Base-by-base conservation (phyloP, 176 grass and related monocot species). In the Ensete ventricosum region DNA sequence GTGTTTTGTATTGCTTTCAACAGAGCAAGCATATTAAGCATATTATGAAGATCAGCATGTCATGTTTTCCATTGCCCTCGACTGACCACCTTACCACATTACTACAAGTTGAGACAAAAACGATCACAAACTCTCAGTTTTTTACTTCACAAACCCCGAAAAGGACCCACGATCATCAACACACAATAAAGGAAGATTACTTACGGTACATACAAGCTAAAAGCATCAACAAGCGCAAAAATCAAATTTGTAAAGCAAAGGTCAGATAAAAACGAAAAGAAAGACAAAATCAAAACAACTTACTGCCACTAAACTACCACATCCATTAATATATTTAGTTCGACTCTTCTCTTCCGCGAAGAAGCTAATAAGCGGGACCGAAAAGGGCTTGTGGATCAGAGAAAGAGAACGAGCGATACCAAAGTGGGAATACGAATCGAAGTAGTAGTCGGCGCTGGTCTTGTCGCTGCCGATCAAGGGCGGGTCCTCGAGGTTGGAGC, bases 371-470 rank as follows among this genome's bases (percentile, higher is more conserved):
- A 11, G 57, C 17, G 2, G 57, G 57, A 16, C 17, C 71, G 0
- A 48, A 65, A 66, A 73, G 67, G 11, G 43, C 11, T 23, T 24
- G 17, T 14, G 11, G 5, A 14, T n/a, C 23, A 53, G 24, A 76
- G 7, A 29, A 54, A 71, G 11, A 62, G 57, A 9, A 5, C 12
- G 63, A 69, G 25, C 9, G 65, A 7, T 84, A 89, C 94, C 95
- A 68, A 93, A 99, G 86, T 99, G 95, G 69, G 95, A 99, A 76
- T 99, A 99, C 78, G 95, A 99, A 52, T 99, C 95, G 72, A 99
- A 99, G 82, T 99, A 99, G 81, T 99, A 94, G 77, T 99, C 95
- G 60, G 95, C 95, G 82, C 95, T 99, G 70, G 90, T 99, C 76
- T 94, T 89, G 8, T 94, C 95, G 80, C 52, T 83, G 54, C 92